Conservation (phyloP, 805 yeast genomes). For the Maudiozyma serrabonitensis region DNA sequence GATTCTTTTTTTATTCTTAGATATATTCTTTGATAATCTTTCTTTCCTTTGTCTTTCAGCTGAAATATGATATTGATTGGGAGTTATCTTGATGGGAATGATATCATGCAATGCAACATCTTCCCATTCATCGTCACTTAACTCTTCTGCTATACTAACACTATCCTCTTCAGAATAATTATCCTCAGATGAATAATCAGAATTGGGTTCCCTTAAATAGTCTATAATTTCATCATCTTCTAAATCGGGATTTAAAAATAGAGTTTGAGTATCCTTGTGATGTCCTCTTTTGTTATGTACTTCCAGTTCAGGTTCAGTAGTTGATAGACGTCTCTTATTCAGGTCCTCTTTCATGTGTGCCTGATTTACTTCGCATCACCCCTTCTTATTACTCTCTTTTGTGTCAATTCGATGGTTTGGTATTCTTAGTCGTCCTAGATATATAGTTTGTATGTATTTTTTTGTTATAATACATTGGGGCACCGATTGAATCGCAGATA, state of each 20-base stretch:
- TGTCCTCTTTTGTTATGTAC: too few species aligned
- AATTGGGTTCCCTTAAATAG: background rate
- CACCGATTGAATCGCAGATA: too few species aligned
- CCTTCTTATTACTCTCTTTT: too few species aligned
- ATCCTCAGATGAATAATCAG: background rate
- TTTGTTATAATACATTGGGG: too few species aligned
- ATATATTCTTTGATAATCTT: background rate
- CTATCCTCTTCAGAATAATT: background rate
- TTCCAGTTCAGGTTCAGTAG: too few species aligned
- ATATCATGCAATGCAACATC: conserved; percentile 15
- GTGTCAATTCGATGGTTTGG: too few species aligned
- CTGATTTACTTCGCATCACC: too few species aligned
- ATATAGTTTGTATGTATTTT: too few species aligned
- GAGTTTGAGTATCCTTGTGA: background rate
- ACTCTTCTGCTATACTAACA: background rate
- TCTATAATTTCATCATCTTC: background rate
- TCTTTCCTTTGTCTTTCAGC: conserved; percentile 1
- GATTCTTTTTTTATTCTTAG: conserved; percentile 1
- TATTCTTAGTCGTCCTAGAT: too few species aligned
- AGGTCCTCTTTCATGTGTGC: too few species aligned
- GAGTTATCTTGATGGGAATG: background rate
- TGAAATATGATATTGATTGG: background rate
- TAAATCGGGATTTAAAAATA: background rate
- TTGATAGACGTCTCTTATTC: too few species aligned
- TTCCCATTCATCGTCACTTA: conserved; percentile 22